phyloP scores from a whole-genome alignment of 306 rosid species.

The Acacia crassicarpa region DNA sequence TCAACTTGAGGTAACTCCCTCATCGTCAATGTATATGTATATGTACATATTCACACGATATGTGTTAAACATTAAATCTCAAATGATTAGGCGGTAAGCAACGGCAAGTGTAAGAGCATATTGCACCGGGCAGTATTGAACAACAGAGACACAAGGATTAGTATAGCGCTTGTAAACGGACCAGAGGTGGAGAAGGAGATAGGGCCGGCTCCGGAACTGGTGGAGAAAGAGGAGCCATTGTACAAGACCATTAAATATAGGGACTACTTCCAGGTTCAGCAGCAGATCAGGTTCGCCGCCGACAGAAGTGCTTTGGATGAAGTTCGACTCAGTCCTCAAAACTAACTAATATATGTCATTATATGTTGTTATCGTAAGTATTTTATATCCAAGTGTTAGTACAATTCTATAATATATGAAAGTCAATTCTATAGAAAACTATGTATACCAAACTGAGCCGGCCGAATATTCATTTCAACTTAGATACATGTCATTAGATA shows the following conservation, averaged over 20 bases:
- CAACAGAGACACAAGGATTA: conserved; percentile 42
- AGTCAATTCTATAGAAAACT: no score
- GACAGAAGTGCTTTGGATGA: no score
- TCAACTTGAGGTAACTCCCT: conserved; percentile 56
- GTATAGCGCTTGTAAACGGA: conserved; percentile 40
- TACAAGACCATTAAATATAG: conserved; percentile 32
- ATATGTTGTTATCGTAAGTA: no score
- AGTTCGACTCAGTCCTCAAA: no score
- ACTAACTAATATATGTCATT: no score
- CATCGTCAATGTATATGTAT: no score
- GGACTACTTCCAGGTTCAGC: conserved; percentile 38
- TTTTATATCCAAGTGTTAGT: no score
- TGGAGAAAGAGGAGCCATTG: conserved; percentile 40
- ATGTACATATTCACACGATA: neutral
- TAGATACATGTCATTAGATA: no score
- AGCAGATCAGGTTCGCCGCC: neutral
- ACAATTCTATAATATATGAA: no score
- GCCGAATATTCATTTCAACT: no score
- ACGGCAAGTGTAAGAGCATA: conserved; percentile 46
- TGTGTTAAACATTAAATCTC: neutral
- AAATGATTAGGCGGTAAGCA: conserved; percentile 37
- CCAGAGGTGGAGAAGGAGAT: conserved; percentile 44
- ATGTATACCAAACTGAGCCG: no score
- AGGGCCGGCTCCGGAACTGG: conserved; percentile 33
- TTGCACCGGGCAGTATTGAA: conserved; percentile 46